Evolutionary conservation across 2,329 filamentous ascomycete genomes (phyloP).

Genomic region (Teratosphaeria destructans): DNA sequence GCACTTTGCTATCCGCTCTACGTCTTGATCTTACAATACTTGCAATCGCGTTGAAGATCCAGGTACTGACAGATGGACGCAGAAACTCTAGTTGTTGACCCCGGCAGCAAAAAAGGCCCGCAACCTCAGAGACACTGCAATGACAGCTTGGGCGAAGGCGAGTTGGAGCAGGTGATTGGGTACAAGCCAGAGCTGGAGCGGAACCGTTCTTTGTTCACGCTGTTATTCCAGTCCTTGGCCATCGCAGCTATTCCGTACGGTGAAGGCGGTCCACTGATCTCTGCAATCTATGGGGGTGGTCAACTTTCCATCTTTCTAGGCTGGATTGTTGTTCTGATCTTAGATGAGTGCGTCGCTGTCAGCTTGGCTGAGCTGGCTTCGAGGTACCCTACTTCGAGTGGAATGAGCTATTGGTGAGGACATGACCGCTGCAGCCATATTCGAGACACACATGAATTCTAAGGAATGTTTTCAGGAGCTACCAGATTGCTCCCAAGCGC

Average conservation of each 20-base stretch:
- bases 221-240: slow-evolving; percentile 51
- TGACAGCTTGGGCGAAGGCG: slow-evolving; percentile 17
- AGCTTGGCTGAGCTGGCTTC: slow-evolving; percentile 64
- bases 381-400: slow-evolving; percentile 65
- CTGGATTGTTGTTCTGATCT: slow-evolving; percentile 55
- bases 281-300: slow-evolving; percentile 50
- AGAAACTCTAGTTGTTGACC: background rate
- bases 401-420: slow-evolving; percentile 59
- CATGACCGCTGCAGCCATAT: too few species aligned
- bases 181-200: slow-evolving; percentile 49
- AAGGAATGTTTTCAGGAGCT: slow-evolving; percentile 28
- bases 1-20: background rate
- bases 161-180: slow-evolving; percentile 35
- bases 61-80: background rate
- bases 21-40: background rate
- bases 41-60: background rate
- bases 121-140: slow-evolving; percentile 1
- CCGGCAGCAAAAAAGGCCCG: background rate
- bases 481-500: slow-evolving; percentile 48
- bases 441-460: too few species aligned
- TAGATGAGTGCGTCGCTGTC: slow-evolving; percentile 59
- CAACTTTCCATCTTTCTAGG: slow-evolving; percentile 62
- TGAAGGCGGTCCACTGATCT: slow-evolving; percentile 44
- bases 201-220: slow-evolving; percentile 49
- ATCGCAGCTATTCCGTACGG: slow-evolving; percentile 52